Evolutionary conservation across 495 filamentous ascomycete species (phyloP).

Genomic region (Trichoderma parareesei): DNA sequence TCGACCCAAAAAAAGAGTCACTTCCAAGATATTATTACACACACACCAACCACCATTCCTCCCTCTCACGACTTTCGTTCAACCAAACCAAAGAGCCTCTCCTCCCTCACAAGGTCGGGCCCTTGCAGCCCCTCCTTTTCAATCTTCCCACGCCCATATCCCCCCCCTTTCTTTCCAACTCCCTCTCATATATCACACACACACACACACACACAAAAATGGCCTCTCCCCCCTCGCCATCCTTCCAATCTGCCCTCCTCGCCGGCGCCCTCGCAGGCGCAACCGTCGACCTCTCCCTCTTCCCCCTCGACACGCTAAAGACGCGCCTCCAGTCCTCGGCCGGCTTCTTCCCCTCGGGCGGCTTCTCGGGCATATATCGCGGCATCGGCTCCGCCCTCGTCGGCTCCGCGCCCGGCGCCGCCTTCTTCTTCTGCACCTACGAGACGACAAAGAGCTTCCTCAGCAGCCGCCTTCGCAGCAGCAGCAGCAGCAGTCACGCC

Average conservation of each 20-base stretch:
- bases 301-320: conserved; percentile 87
- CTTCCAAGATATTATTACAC: background rate
- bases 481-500: background rate
- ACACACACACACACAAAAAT: no score
- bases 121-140: background rate
- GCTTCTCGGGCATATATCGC: conserved; percentile 65
- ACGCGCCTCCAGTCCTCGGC: conserved; percentile 82
- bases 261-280: conserved; percentile 78
- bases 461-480: conserved; percentile 16
- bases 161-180: background rate
- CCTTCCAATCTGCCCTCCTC: conserved; percentile 47
- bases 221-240: conserved; percentile 16
- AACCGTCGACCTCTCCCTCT: conserved; percentile 84
- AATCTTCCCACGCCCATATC: no score
- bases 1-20: background rate
- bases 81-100: background rate
- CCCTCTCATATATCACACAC: background rate
- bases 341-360: conserved; percentile 70
- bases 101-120: background rate
- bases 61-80: background rate
- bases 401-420: conserved; percentile 94
- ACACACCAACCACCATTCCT: background rate
- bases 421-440: conserved; percentile 97
- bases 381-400: conserved; percentile 65
- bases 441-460: conserved; percentile 66